Conservation (phyloP, 495 filamentous ascomycete genomes). For the Talaromyces trachyspermus region DNA sequence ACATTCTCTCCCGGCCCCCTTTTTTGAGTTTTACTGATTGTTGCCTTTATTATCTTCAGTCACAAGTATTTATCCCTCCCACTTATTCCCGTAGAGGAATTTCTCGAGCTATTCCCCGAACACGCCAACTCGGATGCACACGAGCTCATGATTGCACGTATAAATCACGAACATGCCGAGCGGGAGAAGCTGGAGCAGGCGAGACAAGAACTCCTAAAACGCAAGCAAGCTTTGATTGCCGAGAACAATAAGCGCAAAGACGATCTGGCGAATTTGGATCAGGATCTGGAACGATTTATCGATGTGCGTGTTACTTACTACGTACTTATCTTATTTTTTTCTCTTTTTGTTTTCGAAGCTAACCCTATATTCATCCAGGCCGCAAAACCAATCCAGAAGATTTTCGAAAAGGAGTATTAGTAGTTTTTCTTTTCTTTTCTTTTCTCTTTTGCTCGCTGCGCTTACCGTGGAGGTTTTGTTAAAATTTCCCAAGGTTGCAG, state of each 20-base stretch:
- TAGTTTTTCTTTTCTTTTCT: neutral
- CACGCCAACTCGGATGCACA: slow-evolving; percentile 61
- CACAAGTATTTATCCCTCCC: slow-evolving; percentile 84
- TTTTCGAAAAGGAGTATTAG: slow-evolving; percentile 68
- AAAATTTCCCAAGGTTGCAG: no score
- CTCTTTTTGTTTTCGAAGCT: neutral
- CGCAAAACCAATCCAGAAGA: slow-evolving; percentile 76
- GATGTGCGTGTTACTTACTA: no score
- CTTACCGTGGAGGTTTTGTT: neutral
- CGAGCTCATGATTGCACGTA: slow-evolving; percentile 81
- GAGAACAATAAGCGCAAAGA: slow-evolving; percentile 96
- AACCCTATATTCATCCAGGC: slow-evolving; percentile 41
- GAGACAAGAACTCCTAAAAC: slow-evolving; percentile 76
- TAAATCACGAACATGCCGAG: slow-evolving; percentile 82
- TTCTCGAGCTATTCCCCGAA: slow-evolving; percentile 71
- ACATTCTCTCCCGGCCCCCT: neutral
- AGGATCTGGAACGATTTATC: slow-evolving; percentile 86
- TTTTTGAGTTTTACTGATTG: neutral
- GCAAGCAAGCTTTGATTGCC: slow-evolving; percentile 83
- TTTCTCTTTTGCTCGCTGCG: neutral
- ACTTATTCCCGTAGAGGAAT: slow-evolving; percentile 75
- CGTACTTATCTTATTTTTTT: no score
- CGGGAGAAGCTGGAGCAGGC: slow-evolving; percentile 82
- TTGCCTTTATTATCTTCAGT: slow-evolving; percentile 36
- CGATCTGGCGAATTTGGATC: slow-evolving; percentile 79